Base-by-base conservation (phyloP, 2,329 filamentous ascomycete species). In the Talaromyces sp. region DNA sequence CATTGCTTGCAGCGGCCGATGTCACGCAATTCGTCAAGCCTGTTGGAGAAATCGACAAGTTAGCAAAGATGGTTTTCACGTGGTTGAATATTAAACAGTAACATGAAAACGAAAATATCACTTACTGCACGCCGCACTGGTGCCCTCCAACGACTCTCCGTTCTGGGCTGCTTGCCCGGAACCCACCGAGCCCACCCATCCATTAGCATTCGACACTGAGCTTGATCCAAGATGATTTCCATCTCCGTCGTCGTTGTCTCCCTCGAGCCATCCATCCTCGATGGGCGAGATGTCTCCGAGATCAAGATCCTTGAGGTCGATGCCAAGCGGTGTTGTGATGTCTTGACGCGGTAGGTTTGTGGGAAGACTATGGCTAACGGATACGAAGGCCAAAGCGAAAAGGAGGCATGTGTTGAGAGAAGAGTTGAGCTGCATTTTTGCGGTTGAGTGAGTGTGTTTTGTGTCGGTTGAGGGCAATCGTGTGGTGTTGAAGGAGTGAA, bases 121-220 rank as follows among this genome's bases (percentile, higher is more conserved):
- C 58, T 55, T 39, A 60, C 58, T 55, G 52, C 58, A 60, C 5
- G 58, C 51, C 25, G 58, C 58, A 36, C 52, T 60, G 54, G 39
- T 60, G 2, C 58, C 58, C 11, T 60, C 58, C 36, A 60, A n/a
- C 10, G 58, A 60, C 8, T 60, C 4, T 7, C 33, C 51, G 42
- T 60, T 60, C 51, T 60, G 58, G 52, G 33, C 42, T 4, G 58
- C 58, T 49, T 60, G 58, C 4, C 58, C 58, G 17, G 58, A 55
- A 10, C 58, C 58, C 17, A 60, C 19, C 2, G 58, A 60, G 3
- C 58, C 58, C 39, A 60, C 9, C 6, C 17, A 53, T 53, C 49
- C 49, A 30, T 53, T 53, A 15, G 49, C 49, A n/a, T 53, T 53
- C 8, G 49, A 53, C 25, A 53, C 49, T 3, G 49, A 53, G 49